Conservation (phyloP, 2,329 filamentous ascomycete species). For the Lasiodiplodia gonubiensis region DNA sequence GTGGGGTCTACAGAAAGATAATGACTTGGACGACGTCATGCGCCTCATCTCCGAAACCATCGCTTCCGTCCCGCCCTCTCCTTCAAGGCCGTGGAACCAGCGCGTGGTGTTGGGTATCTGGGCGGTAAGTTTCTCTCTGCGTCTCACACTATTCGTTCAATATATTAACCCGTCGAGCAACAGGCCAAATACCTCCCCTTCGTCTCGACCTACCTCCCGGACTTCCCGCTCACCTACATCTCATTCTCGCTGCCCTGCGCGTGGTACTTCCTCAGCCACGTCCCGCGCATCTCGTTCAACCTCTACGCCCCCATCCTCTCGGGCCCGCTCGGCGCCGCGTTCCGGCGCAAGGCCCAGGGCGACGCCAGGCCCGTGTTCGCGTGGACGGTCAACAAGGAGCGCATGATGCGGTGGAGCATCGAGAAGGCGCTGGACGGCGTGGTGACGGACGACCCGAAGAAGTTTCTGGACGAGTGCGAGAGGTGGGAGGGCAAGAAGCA, state of each 20-base stretch:
- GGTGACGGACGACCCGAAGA: conserved; percentile 80
- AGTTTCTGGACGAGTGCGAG: conserved; percentile 66
- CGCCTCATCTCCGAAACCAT: conserved; percentile 69
- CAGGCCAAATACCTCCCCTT: conserved; percentile 71
- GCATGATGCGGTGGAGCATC: conserved; percentile 83
- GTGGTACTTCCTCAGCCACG: conserved; percentile 67
- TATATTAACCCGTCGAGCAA: conserved; percentile 20
- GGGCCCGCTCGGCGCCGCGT: conserved; percentile 68
- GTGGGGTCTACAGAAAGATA: conserved; percentile 62
- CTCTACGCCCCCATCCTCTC: conserved; percentile 72
- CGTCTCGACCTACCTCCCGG: conserved; percentile 66
- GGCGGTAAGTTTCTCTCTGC: conserved; percentile 59
- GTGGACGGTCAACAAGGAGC: conserved; percentile 86
- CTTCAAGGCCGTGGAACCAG: conserved; percentile 67
- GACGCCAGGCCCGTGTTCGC: conserved; percentile 68
- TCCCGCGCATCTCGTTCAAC: conserved; percentile 77
- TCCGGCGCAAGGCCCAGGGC: conserved; percentile 66
- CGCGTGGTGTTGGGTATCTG: conserved; percentile 83
- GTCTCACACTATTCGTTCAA: neutral
- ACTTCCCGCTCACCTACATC: conserved; percentile 70
- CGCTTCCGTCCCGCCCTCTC: conserved; percentile 52
- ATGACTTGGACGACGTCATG: conserved; percentile 74
- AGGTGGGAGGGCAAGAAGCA: conserved; percentile 33
- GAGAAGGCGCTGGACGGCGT: conserved; percentile 73
- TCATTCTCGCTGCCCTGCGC: conserved; percentile 72